Evolutionary conservation across 2,329 filamentous ascomycete species (phyloP), one percentile per base, ranked within the genome.

Genomic region (Coniochaeta sp.): DNA sequence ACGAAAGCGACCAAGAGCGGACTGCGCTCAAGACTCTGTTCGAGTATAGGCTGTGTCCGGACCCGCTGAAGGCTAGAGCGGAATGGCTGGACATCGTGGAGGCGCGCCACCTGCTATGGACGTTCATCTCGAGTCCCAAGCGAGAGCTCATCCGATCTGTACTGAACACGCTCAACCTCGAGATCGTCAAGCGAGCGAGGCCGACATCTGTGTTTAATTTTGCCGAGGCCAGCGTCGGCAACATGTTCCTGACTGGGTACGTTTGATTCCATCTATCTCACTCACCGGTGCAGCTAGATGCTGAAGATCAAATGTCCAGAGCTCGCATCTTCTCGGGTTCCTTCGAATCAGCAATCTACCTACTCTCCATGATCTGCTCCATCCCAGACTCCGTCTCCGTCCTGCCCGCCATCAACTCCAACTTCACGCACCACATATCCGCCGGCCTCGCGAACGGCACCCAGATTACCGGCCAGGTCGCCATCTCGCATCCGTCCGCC

Each of bases 81-180:
- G 92, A 96, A 77, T 98, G 93, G 93, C 84, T 93, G 31, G 87
- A 90, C 57, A 91, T 98, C 34, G 86, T 98, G 34, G 92, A 96
- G 72, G 90, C 89, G 2, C 86, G 88, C 0, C 91, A 95, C 63
- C 67, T 76, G 0, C 81, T 96, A 3, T 98, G 93, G 93, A 76
- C 77, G 65, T 77, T 79, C 62, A 86, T 92, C 64, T 82, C 86
- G 0, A 86, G 86, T 4, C 83, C 87, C 52, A 91, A 91, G 73
- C 83, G 87, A 47, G 89, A 93, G 73, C 80, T 93, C 43, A 88
- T 93, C 67, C 86, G 90, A 40, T 89, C 88, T 1, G 87, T 91
- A 65, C 83, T 93, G 69, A 91, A 91, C 70, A 83, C 85, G 64
- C 80, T 91, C 66, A 91, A 91, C 68, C 77, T 91, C 52, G 89